phyloP scores from a whole-genome alignment of 163 green algal genomes.

The Smithsoniella earleae region DNA sequence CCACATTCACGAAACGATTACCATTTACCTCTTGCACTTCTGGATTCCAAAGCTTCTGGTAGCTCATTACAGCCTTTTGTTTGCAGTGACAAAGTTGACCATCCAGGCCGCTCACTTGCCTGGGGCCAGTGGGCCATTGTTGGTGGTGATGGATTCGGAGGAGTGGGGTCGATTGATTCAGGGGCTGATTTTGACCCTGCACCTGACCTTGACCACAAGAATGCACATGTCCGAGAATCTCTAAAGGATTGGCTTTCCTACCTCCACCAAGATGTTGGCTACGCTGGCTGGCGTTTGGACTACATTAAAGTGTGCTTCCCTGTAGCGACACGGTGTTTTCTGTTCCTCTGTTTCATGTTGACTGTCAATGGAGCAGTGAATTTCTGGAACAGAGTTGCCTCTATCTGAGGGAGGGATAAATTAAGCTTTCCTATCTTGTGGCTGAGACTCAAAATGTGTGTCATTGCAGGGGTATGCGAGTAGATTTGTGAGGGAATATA shows the following conservation, averaged over 20 bases:
- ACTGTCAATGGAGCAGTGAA: too few species aligned
- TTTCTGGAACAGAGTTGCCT: too few species aligned
- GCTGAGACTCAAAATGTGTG: too few species aligned
- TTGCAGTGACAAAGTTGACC: constrained; percentile 49
- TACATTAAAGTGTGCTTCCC: constrained; percentile 33
- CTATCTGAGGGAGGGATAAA: too few species aligned
- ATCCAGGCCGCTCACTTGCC: constrained; percentile 33
- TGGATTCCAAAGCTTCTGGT: too few species aligned
- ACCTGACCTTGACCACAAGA: constrained; percentile 63
- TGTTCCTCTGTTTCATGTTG: too few species aligned
- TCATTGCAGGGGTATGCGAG: constrained; percentile 42
- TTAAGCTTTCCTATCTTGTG: too few species aligned
- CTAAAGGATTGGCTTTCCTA: constrained; percentile 60
- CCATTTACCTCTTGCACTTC: too few species aligned
- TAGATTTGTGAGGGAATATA: constrained; percentile 55
- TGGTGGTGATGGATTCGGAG: constrained; percentile 30
- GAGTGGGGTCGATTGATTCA: constrained; percentile 18
- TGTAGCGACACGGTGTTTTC: too few species aligned
- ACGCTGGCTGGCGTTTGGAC: constrained; percentile 46
- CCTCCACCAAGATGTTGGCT: constrained; percentile 57
- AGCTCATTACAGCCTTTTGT: too few species aligned
- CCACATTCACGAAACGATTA: too few species aligned
- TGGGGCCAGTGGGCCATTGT: constrained; percentile 31
- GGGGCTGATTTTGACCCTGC: constrained; percentile 55
- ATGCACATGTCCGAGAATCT: constrained; percentile 45